Evolutionary conservation across 371 early-diverging fungal species (phyloP).

Genomic region (Blakeslea trispora): DNA sequence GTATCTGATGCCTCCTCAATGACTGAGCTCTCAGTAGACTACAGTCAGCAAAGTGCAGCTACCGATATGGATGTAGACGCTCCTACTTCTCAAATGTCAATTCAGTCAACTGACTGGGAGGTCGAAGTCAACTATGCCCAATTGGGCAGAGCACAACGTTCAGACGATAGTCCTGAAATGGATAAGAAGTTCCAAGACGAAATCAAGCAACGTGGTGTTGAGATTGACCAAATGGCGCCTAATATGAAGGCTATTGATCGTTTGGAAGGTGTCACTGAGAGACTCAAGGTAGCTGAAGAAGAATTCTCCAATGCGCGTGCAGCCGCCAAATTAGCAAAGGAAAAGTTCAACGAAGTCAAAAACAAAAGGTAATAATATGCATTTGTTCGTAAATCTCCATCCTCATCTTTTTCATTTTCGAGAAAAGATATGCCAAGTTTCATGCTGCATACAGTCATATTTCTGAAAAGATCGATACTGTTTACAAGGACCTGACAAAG

Average conservation of each 20-base stretch:
- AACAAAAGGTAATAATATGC: slow-evolving; percentile 66
- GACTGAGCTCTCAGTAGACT: not conserved
- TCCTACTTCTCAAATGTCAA: slow-evolving; percentile 39
- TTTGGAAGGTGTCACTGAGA: slow-evolving; percentile 79
- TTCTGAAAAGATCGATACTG: slow-evolving; percentile 82
- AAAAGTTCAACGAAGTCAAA: slow-evolving; percentile 80
- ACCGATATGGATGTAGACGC: slow-evolving; percentile 60
- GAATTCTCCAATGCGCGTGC: slow-evolving; percentile 81
- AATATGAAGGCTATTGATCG: slow-evolving; percentile 87
- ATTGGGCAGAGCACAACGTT: slow-evolving; percentile 51
- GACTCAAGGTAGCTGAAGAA: slow-evolving; percentile 75
- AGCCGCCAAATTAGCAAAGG: slow-evolving; percentile 78
- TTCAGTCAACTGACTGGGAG: slow-evolving; percentile 49
- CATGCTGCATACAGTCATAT: slow-evolving; percentile 91
- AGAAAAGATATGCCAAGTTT: slow-evolving; percentile 74
- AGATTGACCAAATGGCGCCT: slow-evolving; percentile 89
- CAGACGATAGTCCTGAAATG: slow-evolving; percentile 53
- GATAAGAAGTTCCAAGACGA: slow-evolving; percentile 74
- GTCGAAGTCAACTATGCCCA: slow-evolving; percentile 64
- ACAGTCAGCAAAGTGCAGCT: slow-evolving; percentile 6
- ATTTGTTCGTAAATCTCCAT: too few species aligned
- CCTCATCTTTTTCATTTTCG: not conserved
- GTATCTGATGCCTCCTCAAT: slow-evolving; percentile 5
- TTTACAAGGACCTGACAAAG: slow-evolving; percentile 95
- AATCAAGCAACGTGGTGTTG: slow-evolving; percentile 61